These are phyloP conservation scores for Sordariomycetes sp. DNA, from an alignment of 2,329 filamentous ascomycete species.

Conservation along the genomic window DNA sequence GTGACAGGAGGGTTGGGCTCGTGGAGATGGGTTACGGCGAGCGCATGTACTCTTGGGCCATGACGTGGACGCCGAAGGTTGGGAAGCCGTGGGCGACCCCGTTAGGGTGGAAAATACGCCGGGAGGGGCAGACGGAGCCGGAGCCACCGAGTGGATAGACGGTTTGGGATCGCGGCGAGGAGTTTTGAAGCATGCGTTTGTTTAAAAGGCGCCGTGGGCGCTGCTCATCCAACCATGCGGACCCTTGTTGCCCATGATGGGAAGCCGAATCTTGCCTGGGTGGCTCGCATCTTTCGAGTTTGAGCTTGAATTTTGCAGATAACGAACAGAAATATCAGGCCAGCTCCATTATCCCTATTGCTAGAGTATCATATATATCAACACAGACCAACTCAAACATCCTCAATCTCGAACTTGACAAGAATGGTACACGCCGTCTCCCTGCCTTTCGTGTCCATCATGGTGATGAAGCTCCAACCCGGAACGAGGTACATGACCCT, in stretches of 20 bases:
- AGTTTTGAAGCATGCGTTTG: neutral
- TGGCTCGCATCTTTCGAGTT: too few species aligned
- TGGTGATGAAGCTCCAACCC: conserved; percentile 50
- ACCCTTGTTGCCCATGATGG: neutral
- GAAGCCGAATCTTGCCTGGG: too few species aligned
- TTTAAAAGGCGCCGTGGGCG: neutral
- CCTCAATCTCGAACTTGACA: conserved; percentile 41
- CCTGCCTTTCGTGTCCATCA: conserved; percentile 50
- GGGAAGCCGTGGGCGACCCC: neutral
- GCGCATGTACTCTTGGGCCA: neutral
- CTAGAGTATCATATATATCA: neutral
- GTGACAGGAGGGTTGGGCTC: neutral
- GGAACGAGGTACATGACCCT: conserved; percentile 39
- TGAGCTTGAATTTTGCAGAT: too few species aligned
- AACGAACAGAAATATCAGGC: neutral
- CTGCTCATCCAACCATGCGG: neutral
- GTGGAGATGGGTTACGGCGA: neutral
- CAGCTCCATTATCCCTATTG: neutral
- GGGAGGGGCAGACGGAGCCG: neutral
- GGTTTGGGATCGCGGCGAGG: neutral
- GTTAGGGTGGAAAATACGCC: neutral
- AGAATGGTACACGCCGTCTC: conserved; percentile 51
- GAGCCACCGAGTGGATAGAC: neutral
- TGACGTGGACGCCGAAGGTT: neutral
- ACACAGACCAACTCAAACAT: neutral